Evolutionary conservation across 176 grass and related monocot genomes (phyloP).

Genomic region (Secale cereale): DNA sequence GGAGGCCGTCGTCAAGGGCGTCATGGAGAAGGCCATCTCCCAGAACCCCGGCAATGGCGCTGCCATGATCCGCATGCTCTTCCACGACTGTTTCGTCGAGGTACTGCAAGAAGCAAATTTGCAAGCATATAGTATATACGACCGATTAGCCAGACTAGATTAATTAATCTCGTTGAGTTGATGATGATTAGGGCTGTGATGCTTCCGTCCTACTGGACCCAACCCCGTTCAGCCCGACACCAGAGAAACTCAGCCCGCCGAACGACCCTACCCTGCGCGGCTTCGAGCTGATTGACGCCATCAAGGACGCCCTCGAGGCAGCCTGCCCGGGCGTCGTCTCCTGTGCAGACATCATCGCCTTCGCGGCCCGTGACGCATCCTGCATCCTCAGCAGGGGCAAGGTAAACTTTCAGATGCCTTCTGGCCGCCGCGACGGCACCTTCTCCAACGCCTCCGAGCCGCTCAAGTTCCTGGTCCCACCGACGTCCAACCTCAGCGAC

Average conservation of each 20-base stretch:
- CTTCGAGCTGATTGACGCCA: constrained; percentile 3
- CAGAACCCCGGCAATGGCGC: constrained; percentile 29
- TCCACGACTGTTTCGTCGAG: constrained; percentile 34
- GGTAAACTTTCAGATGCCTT: background rate
- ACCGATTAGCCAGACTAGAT: background rate
- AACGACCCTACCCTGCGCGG: background rate
- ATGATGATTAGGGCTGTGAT: background rate
- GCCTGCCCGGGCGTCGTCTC: background rate
- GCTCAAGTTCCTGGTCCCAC: background rate
- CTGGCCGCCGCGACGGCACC: background rate
- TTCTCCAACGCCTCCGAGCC: background rate
- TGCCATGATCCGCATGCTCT: constrained; percentile 41
- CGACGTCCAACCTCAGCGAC: background rate
- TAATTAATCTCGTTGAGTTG: background rate
- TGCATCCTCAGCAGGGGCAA: background rate
- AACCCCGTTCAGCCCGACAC: background rate
- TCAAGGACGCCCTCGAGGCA: background rate
- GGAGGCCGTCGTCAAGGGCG: background rate
- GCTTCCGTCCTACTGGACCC: background rate
- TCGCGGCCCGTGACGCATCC: background rate
- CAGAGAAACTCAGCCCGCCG: too few species aligned
- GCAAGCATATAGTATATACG: background rate
- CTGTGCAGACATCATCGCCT: background rate
- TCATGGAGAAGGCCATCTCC: background rate
- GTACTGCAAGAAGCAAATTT: background rate